Percentiles rank a stretch among this genome's conserved stretches.
Conservation (phyloP, 2,329 filamentous ascomycete genomes). For the Byssothecium circinans region DNA sequence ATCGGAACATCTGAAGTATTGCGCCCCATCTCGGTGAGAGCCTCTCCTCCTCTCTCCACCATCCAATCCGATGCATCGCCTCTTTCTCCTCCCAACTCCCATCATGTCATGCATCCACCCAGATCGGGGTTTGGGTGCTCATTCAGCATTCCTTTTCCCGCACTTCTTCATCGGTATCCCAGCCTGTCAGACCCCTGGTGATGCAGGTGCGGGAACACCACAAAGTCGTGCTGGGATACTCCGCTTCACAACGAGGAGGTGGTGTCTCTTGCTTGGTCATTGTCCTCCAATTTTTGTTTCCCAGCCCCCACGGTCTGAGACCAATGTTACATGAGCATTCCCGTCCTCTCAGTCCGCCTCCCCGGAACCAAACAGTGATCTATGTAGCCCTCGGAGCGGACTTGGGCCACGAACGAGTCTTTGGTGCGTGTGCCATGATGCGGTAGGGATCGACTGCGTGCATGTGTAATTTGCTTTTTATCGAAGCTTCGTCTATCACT, state of each 20-base stretch:
- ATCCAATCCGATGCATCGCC: slow-evolving; percentile 22
- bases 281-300: slow-evolving; percentile 14
- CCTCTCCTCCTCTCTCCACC: slow-evolving; percentile 4
- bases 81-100: slow-evolving; percentile 15
- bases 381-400: slow-evolving; percentile 17
- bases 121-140: slow-evolving; percentile 19
- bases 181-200: slow-evolving; percentile 15
- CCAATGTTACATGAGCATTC: slow-evolving; percentile 18
- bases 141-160: slow-evolving; percentile 24
- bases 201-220: slow-evolving; percentile 30
- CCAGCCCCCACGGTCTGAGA: slow-evolving; percentile 27
- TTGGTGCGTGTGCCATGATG: slow-evolving; percentile 14
- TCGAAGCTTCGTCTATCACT: slow-evolving; percentile 23
- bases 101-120: slow-evolving; percentile 14
- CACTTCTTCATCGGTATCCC: slow-evolving; percentile 12
- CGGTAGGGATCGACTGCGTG: slow-evolving; percentile 27
- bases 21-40: slow-evolving; percentile 29
- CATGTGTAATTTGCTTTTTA: slow-evolving; percentile 26
- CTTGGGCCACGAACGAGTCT: slow-evolving; percentile 14
- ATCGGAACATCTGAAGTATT: slow-evolving; percentile 14
- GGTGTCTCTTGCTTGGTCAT: slow-evolving; percentile 11
- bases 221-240: slow-evolving; percentile 14
- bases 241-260: slow-evolving; percentile 14
- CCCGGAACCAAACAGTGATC: slow-evolving; percentile 14
- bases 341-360: slow-evolving; percentile 13